These are phyloP conservation scores for Cicer pinnatifidum DNA, from an alignment of 306 rosid genomes.

Conservation along the genomic window DNA sequence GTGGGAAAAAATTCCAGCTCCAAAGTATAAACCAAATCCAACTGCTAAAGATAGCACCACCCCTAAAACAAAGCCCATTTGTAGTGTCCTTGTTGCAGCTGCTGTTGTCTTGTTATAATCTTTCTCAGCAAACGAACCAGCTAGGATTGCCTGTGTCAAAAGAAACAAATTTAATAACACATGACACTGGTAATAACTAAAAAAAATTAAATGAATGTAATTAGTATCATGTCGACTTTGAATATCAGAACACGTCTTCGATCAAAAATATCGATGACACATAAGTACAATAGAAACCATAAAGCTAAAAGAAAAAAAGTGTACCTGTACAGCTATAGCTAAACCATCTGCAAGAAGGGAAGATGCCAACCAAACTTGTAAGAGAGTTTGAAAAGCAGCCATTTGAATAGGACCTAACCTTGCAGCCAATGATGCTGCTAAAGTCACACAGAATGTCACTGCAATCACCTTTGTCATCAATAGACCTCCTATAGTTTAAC, in stretches of 20 bases:
- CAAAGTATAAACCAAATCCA: constrained; percentile 74
- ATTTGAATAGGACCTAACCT: constrained; percentile 74
- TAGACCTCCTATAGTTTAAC: constrained; percentile 57
- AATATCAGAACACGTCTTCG: too few species aligned
- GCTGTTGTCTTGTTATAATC: constrained; percentile 64
- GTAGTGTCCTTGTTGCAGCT: constrained; percentile 64
- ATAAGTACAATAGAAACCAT: too few species aligned
- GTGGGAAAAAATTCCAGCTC: constrained; percentile 76
- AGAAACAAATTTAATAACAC: too few species aligned
- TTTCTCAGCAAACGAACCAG: constrained; percentile 82
- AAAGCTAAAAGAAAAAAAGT: too few species aligned
- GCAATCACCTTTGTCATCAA: constrained; percentile 78
- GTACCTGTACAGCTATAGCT: constrained; percentile 93
- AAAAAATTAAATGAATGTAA: too few species aligned
- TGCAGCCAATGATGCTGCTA: constrained; percentile 87
- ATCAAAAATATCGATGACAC: too few species aligned
- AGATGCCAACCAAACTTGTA: constrained; percentile 87
- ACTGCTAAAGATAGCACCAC: constrained; percentile 66
- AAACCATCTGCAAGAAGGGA: constrained; percentile 94
- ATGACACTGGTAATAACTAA: too few species aligned
- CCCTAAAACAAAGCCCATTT: constrained; percentile 81
- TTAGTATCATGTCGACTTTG: too few species aligned
- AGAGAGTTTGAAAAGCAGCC: constrained; percentile 92
- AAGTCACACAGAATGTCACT: constrained; percentile 87
- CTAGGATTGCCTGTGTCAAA: constrained; percentile 70